Base-by-base conservation (phyloP, 1,284 basidiomycete species). In the Ganoderma multipileum region DNA sequence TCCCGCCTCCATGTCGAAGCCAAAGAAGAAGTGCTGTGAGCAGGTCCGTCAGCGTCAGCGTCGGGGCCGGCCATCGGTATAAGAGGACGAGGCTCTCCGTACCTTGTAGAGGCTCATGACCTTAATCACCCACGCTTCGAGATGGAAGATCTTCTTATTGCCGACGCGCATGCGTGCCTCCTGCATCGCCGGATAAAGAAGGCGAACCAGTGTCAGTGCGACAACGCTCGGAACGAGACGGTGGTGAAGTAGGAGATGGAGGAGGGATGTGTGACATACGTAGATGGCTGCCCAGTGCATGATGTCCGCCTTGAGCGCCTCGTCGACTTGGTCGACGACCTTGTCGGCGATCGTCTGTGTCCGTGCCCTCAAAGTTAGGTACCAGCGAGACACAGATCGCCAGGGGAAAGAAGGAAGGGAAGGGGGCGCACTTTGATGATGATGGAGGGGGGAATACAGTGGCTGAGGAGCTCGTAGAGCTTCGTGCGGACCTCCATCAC, bases 281-380 rank as follows among this genome's bases (percentile, higher is more conserved):
- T 98, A 99, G 76, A 98, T 91, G 14, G 98, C 96, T 3, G 97
- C 96, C 95, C 96, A 98, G 77, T 97, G 95, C 84, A 97, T 93
- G 73, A 98, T 90, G 75, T 97, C 95, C 0, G 92, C 89, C 81
- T 96, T 97, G 69, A 98, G 79, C 64, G 86, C 86, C 77, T 97
- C 96, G 79, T 98, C 96, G 41, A 98, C 95, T 70, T 90, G 88
- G 58, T 94, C 91, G 20, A 97, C 91, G 16, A 99, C 86, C 16
- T 91, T 86, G 66, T 96, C 95, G 12, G 96, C 92, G 54, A 98
- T 89, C 0, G 95, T 98, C 95, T 96, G 54, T 42, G 62, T n/a
- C 28, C 41, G 44, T 55, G 38, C 61, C 66, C 47, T 69, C 57
- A 50, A 6, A 39, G 67, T 30, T 69, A 36, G 57, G 44, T 42